phyloP scores from a whole-genome alignment of 2,329 filamentous ascomycete species.

The Fusarium subglutinans region DNA sequence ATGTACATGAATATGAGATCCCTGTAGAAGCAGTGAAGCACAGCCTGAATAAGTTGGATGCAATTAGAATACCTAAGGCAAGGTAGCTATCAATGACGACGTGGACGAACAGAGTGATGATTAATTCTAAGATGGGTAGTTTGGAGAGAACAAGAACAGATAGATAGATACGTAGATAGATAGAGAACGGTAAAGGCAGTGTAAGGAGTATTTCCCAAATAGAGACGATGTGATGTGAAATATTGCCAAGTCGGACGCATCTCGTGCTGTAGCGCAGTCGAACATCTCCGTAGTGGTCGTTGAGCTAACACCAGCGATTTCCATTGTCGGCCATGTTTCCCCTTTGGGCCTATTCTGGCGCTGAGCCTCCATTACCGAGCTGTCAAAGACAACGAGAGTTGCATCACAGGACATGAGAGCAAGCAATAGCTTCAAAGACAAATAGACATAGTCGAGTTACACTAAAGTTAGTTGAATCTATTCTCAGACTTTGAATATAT shows the following conservation, averaged over 20 bases:
- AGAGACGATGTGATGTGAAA: constrained; percentile 14
- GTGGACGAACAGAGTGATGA: background rate
- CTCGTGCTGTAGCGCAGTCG: constrained; percentile 24
- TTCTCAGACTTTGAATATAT: background rate
- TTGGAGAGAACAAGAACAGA: background rate
- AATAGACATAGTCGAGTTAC: background rate
- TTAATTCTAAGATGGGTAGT: background rate
- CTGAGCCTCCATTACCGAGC: constrained; percentile 35
- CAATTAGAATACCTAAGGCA: background rate
- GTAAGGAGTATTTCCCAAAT: constrained; percentile 26
- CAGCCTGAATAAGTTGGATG: background rate
- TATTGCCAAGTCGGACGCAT: constrained; percentile 28
- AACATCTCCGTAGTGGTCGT: constrained; percentile 34
- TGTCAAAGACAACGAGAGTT: constrained; percentile 18
- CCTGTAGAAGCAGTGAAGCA: constrained; percentile 3
- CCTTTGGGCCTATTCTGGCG: constrained; percentile 25
- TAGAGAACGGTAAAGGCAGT: background rate
- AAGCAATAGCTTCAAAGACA: background rate
- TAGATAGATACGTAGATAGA: background rate
- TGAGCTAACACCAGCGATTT: constrained; percentile 20
- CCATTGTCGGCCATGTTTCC: constrained; percentile 31
- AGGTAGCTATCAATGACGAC: background rate
- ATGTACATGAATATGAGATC: background rate
- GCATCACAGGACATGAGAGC: constrained; percentile 5
- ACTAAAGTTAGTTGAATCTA: background rate